Base-by-base conservation (phyloP, 2,329 filamentous ascomycete species). In the Dactylellina leptospora region DNA sequence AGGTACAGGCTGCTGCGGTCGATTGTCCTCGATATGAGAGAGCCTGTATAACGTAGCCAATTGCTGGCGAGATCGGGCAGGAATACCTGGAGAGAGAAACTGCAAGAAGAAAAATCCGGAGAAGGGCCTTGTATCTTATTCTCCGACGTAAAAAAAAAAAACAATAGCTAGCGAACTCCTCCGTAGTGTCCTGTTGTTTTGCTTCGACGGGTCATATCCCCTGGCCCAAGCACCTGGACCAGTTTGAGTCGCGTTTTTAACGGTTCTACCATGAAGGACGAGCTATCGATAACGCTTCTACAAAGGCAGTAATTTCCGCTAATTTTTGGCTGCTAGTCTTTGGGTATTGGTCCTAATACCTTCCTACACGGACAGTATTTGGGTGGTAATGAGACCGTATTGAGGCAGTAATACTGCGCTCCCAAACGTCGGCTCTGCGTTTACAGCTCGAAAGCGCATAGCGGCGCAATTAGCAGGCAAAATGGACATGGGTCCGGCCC, bases 251-350 rank as follows among this genome's bases (percentile, higher is more conserved):
- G 66, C 68, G 68, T 72, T 64, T 53, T 5, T 6, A 25, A 64
- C 33, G 27, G 55, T 44, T 53, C 38, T 36, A 45, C 55, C 27
- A n/a, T 50, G 40, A 42, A 72, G 40, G 64, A 64, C 68, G 59
- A 56, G 59, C 59, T 72, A 72, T 72, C 68, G 68, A 72, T 72
- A 72, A 72, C 51, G 68, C 68, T 53, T 60, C 59, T 45, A 11
- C 51, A 56, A 61, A 53, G 44, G 50, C 27, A 42, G 68, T 48
- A 72, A 72, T 72, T 72, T 72, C 68, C 68, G 59, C 58, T 71
- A 71, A 71, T 62, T 58, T 62, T 71, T 56, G 66, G 60, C 11
- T 18, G 38, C 48, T 61, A 71, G 64, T 48, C 47, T 69, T 47
- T 62, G 1, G 23, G 9, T 48, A 38, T 23, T 40, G 27, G 51